Evolutionary conservation across 1,284 basidiomycete species (phyloP).

Genomic region (Boletus smithii): DNA sequence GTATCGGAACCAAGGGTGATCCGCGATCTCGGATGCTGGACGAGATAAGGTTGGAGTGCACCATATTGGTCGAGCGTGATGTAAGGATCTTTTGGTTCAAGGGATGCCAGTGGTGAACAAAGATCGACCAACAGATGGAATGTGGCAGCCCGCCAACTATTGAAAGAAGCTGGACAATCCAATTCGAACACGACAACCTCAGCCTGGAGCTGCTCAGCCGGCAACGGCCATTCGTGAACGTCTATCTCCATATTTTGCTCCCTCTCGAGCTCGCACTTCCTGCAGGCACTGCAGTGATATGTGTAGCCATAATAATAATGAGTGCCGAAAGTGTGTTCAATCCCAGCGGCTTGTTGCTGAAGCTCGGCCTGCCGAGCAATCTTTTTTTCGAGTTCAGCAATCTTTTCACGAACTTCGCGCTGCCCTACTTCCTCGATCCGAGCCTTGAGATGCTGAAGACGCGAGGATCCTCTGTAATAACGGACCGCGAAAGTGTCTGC

Average conservation of each 20-base stretch:
- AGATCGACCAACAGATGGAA: conserved; percentile 36
- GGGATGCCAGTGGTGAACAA: neutral
- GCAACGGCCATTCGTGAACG: conserved; percentile 52
- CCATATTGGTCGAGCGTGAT: neutral
- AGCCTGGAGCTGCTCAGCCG: conserved; percentile 21
- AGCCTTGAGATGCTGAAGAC: conserved; percentile 24
- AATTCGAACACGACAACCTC: too few relatives aligned
- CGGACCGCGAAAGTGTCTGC: conserved; percentile 29
- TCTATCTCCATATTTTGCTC: too few relatives aligned
- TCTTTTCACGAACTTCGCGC: conserved; percentile 15
- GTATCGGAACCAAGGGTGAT: conserved; percentile 38
- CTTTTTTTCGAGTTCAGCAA: conserved; percentile 23
- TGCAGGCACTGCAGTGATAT: too few relatives aligned
- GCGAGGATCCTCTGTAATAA: conserved; percentile 24
- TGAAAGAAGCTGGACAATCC: conserved; percentile 37
- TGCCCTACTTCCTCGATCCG: conserved; percentile 29
- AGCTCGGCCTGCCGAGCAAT: too few relatives aligned
- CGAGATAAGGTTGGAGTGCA: conserved; percentile 16
- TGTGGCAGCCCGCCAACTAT: conserved; percentile 44
- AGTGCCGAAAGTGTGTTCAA: conserved; percentile 4
- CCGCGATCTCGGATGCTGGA: conserved; percentile 12
- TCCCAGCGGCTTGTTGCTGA: too few relatives aligned
- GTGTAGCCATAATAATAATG: too few relatives aligned
- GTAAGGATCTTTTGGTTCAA: too few relatives aligned
- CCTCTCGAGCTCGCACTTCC: too few relatives aligned